These are phyloP conservation scores for Cornus kousa DNA, from an alignment of 148 eudicot species.

Conservation along the genomic window DNA sequence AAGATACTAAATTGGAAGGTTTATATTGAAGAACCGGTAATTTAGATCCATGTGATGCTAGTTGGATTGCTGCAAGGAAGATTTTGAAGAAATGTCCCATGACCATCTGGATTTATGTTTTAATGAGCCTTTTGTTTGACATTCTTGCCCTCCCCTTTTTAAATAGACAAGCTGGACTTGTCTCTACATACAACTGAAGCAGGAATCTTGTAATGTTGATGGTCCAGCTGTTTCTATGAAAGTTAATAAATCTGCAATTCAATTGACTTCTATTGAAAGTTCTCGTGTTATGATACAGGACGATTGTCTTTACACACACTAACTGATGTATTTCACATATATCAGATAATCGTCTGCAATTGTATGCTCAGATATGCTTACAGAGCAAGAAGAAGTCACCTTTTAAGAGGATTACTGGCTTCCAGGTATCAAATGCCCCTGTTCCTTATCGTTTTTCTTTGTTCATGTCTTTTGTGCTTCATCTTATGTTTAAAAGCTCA, in stretches of 20 bases:
- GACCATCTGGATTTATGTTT: too few species aligned
- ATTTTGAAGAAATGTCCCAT: too few species aligned
- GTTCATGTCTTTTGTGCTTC: not conserved
- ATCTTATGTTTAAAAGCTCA: not conserved
- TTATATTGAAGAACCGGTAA: too few species aligned
- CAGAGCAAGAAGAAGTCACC: constrained; percentile 61
- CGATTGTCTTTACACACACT: not conserved
- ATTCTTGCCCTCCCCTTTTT: too few species aligned
- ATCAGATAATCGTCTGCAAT: constrained; percentile 53
- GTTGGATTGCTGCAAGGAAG: too few species aligned
- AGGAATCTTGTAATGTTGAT: too few species aligned
- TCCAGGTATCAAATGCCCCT: constrained; percentile 44
- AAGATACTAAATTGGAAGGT: not conserved
- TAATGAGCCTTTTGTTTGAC: too few species aligned
- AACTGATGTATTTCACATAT: constrained; percentile 7
- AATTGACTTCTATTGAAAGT: not conserved
- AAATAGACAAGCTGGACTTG: too few species aligned
- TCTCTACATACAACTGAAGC: too few species aligned
- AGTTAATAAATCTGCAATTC: too few species aligned
- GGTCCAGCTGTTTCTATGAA: too few species aligned
- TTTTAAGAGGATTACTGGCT: constrained; percentile 65
- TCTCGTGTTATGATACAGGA: constrained; percentile 2
- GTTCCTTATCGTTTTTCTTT: not conserved
- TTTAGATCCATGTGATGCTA: too few species aligned
- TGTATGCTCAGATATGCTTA: constrained; percentile 54